Evolutionary conservation across 768 basidiomycete species (phyloP).

Genomic region (Lentinula lateritia): DNA sequence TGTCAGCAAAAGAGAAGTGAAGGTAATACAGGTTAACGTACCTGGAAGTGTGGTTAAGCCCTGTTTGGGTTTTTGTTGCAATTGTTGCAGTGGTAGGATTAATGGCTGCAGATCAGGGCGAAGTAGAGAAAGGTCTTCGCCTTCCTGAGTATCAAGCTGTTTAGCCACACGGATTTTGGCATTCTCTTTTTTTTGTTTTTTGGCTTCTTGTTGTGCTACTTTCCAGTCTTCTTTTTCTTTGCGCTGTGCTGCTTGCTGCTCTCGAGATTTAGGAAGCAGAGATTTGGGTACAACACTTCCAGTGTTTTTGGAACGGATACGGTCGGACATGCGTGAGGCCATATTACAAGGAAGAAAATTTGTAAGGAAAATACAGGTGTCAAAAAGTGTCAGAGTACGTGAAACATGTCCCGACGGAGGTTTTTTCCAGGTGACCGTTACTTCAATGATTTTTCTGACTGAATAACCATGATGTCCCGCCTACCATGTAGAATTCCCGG

Average conservation of each 20-base stretch:
- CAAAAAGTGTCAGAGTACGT: background rate
- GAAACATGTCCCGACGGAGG: background rate
- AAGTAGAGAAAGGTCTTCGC: too few species aligned
- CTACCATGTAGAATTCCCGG: background rate
- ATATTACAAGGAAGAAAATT: background rate
- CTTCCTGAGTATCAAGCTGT: background rate
- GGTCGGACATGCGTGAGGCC: background rate
- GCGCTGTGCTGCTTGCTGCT: background rate
- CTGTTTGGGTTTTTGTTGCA: too few species aligned
- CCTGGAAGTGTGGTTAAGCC: too few species aligned
- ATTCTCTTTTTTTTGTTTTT: background rate
- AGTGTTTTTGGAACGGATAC: background rate
- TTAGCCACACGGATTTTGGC: background rate
- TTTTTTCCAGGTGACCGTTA: too few species aligned
- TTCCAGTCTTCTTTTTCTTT: background rate
- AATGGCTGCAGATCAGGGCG: too few species aligned
- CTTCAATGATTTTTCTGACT: background rate
- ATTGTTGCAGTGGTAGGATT: too few species aligned
- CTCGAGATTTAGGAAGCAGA: background rate
- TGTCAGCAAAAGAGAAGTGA: too few species aligned
- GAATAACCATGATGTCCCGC: background rate
- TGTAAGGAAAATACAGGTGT: background rate
- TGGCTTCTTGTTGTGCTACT: background rate
- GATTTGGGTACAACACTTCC: background rate
- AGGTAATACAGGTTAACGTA: too few species aligned